These are phyloP conservation scores for Mortierella sp. DNA, from an alignment of 371 early-diverging fungal species.

Conservation along the genomic window DNA sequence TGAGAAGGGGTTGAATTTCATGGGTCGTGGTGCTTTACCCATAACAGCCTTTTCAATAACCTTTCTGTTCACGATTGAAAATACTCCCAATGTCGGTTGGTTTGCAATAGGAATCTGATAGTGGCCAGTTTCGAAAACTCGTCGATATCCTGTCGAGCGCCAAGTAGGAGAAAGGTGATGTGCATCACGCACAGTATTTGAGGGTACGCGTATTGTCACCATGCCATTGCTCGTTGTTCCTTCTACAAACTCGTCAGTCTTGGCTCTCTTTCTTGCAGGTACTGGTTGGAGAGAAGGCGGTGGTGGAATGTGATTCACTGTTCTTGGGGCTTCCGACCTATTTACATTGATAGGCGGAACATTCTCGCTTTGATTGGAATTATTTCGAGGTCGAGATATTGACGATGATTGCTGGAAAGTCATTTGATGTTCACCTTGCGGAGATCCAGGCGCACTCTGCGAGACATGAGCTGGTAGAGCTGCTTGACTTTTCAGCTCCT, in stretches of 20 bases:
- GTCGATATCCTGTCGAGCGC: constrained; percentile 18
- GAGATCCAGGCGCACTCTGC: neutral
- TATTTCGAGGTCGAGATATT: constrained; percentile 9
- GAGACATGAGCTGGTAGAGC: neutral
- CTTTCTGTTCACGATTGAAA: constrained; percentile 5
- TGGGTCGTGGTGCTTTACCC: constrained; percentile 8
- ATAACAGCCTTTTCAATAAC: neutral
- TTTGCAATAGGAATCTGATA: constrained; percentile 25
- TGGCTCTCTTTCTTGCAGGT: neutral
- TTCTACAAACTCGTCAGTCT: neutral
- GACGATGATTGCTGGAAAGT: neutral
- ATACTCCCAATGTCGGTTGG: constrained; percentile 13
- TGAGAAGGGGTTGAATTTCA: constrained; percentile 41
- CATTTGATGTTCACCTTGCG: neutral
- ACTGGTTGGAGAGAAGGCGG: constrained; percentile 21
- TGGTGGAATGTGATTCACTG: neutral
- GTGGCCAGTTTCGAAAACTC: constrained; percentile 29
- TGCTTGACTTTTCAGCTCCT: neutral
- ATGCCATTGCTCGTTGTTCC: constrained; percentile 1
- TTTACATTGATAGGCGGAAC: neutral
- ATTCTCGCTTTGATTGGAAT: neutral
- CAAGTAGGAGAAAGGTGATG: constrained; percentile 1
- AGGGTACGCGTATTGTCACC: constrained; percentile 5
- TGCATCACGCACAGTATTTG: neutral
- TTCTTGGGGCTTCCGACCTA: neutral